Conservation (phyloP, 371 early-diverging fungal species). For the Rhizopus microsporus region DNA sequence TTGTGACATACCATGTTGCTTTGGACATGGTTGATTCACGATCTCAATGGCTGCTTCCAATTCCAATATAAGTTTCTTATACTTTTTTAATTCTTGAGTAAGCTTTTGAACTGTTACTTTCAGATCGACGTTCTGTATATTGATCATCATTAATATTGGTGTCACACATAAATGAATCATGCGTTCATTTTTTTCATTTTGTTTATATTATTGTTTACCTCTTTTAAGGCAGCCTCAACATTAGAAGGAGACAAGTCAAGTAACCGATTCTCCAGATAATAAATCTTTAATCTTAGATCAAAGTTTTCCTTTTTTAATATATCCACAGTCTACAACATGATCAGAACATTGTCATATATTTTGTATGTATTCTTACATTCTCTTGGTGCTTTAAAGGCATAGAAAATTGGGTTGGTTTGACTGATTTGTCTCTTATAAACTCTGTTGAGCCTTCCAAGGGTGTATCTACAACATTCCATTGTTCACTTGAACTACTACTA, state of each 20-base stretch:
- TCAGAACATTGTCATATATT: neutral
- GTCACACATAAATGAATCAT: neutral
- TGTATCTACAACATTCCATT: constrained; percentile 1
- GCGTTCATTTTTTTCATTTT: constrained; percentile 2
- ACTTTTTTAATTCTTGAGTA: constrained; percentile 49
- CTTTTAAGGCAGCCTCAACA: constrained; percentile 53
- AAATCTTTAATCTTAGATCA: constrained; percentile 67
- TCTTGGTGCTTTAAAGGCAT: constrained; percentile 68
- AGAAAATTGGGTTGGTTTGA: constrained; percentile 14
- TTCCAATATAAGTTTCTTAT: constrained; percentile 51
- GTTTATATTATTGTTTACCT: constrained; percentile 39
- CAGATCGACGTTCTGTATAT: constrained; percentile 54
- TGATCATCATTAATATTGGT: neutral
- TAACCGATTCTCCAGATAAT: constrained; percentile 64
- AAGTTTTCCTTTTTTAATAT: constrained; percentile 71
- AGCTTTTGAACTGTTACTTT: constrained; percentile 55
- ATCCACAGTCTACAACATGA: constrained; percentile 62
- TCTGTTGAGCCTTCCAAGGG: constrained; percentile 3
- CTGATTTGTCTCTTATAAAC: constrained; percentile 10
- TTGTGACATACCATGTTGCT: constrained; percentile 57
- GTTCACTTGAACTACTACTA: constrained; percentile 5
- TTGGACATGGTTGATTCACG: constrained; percentile 48
- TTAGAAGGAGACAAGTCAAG: constrained; percentile 61
- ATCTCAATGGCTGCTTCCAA: constrained; percentile 48
- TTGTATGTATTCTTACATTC: constrained; percentile 42